These are phyloP conservation scores for Zygotorulaspora chibaensis DNA, from an alignment of 805 yeast genomes.

Conservation along the genomic window DNA sequence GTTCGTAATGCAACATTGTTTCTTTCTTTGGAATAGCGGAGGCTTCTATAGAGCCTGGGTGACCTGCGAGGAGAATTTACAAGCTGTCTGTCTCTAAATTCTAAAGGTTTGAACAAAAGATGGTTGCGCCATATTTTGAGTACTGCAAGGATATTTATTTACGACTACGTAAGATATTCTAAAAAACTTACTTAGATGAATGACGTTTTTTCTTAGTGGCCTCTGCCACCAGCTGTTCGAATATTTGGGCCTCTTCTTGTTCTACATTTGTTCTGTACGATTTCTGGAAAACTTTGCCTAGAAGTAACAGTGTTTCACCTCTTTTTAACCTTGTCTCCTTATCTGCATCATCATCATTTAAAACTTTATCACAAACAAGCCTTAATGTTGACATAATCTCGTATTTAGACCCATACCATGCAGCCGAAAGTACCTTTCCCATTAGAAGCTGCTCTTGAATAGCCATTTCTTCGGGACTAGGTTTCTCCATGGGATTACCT, in stretches of 20 bases:
- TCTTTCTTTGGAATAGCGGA: too few species aligned
- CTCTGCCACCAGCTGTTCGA: constrained; percentile 64
- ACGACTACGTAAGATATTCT: too few species aligned
- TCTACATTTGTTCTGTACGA: constrained; percentile 62
- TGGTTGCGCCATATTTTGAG: too few species aligned
- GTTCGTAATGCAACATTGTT: too few species aligned
- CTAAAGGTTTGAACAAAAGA: too few species aligned
- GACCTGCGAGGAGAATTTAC: too few species aligned
- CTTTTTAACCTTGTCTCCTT: constrained; percentile 47
- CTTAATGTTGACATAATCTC: constrained; percentile 72
- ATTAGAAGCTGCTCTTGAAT: constrained; percentile 68
- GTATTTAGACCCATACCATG: constrained; percentile 78
- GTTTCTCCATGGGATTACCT: constrained; percentile 53
- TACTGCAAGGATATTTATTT: too few species aligned
- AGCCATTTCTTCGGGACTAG: constrained; percentile 59
- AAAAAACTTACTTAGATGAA: constrained; percentile 6
- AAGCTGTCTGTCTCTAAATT: too few species aligned
- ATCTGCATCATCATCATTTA: constrained; percentile 53
- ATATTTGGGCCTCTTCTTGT: constrained; percentile 71
- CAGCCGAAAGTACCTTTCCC: constrained; percentile 78
- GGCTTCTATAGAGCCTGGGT: too few species aligned
- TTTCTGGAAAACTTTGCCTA: constrained; percentile 59
- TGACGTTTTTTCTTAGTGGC: constrained; percentile 42
- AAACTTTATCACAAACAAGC: constrained; percentile 61
- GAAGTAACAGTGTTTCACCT: constrained; percentile 56